These are phyloP conservation scores for Globisporangium radiosum DNA, from an alignment of 352 stramenopile species.

Conservation along the genomic window DNA sequence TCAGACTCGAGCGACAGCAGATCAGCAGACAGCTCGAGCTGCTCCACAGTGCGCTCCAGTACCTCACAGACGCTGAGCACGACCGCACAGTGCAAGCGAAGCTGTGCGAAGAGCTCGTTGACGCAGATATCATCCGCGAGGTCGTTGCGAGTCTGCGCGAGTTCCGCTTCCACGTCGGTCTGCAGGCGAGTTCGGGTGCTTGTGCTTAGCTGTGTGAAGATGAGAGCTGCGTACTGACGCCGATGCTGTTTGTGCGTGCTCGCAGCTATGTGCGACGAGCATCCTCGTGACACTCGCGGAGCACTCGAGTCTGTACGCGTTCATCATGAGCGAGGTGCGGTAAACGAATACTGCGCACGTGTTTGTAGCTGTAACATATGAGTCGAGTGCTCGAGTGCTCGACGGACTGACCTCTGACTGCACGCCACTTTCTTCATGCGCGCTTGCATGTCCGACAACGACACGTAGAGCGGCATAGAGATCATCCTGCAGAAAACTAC, in stretches of 20 bases:
- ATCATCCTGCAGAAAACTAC: constrained; percentile 44
- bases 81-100: constrained; percentile 14
- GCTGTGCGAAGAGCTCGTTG: constrained; percentile 36
- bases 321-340: constrained; percentile 47
- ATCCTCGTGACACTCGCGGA: constrained; percentile 41
- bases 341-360: not conserved
- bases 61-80: constrained; percentile 22
- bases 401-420: not conserved
- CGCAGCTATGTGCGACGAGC: constrained; percentile 29
- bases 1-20: constrained; percentile 31
- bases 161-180: constrained; percentile 48
- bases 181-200: constrained; percentile 27
- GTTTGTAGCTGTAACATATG: not conserved
- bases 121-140: constrained; percentile 29
- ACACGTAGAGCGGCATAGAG: constrained; percentile 20
- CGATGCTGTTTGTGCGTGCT: not conserved
- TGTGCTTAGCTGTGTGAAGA: not conserved
- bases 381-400: too few relatives aligned
- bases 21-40: constrained; percentile 28
- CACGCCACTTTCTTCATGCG: not conserved
- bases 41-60: constrained; percentile 26
- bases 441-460: not conserved
- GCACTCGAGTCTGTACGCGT: constrained; percentile 45
- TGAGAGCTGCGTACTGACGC: not conserved
- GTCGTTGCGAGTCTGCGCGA: constrained; percentile 45